Percentiles rank a stretch among this genome's conserved stretches.
Conservation (phyloP, 768 basidiomycete species). For the Mycena sanguinolenta region DNA sequence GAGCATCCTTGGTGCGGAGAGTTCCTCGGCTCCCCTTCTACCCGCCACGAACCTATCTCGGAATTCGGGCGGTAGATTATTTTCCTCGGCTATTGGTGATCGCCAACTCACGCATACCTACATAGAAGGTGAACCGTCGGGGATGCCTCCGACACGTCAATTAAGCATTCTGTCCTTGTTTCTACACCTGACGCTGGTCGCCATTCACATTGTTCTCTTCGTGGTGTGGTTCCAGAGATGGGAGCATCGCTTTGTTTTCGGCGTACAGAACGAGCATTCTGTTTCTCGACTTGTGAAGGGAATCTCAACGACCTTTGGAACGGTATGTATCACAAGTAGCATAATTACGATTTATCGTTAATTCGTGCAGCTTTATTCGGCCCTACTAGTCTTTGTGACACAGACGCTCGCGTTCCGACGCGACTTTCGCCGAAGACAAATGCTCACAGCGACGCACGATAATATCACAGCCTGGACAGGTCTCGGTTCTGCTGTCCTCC, state of each 20-base stretch:
- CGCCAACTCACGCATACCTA: background rate
- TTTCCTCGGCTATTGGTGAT: conserved; percentile 1
- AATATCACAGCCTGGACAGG: background rate
- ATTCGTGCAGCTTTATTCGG: background rate
- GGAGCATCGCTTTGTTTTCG: conserved; percentile 1
- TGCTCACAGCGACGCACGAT: background rate
- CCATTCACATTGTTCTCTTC: background rate
- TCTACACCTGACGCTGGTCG: conserved; percentile 2
- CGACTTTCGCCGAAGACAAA: background rate
- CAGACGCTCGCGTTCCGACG: background rate
- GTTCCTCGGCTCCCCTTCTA: background rate
- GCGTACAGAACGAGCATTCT: background rate
- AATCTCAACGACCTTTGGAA: background rate
- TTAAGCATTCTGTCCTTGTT: background rate
- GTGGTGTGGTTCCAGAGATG: background rate
- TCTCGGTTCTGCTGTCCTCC: background rate
- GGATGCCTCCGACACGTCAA: background rate
- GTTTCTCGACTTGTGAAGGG: background rate
- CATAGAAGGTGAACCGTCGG: background rate
- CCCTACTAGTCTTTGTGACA: conserved; percentile 1
- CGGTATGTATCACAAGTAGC: background rate
- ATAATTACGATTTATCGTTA: background rate
- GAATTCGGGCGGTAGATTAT: background rate
- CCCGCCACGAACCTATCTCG: too few species aligned
- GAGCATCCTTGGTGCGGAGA: background rate